phyloP scores from a whole-genome alignment of 2,329 filamentous ascomycete species.

The Drechmeria coniospora region DNA sequence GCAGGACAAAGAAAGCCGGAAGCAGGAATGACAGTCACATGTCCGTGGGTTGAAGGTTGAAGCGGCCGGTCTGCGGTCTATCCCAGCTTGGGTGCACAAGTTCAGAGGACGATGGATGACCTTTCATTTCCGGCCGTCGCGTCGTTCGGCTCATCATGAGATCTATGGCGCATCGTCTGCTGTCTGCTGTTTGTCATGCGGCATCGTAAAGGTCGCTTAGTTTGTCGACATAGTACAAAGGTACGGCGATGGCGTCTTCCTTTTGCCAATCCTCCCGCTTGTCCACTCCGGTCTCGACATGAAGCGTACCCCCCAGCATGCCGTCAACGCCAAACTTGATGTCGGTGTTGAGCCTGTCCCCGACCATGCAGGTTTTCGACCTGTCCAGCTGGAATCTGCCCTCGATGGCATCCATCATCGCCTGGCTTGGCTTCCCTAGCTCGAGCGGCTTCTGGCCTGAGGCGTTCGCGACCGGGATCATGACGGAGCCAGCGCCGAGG shows the following conservation, averaged over 20 bases:
- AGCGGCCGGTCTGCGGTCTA: no score
- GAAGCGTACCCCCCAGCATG: constrained; percentile 76
- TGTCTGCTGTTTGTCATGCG: constrained; percentile 7
- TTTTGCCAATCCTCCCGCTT: constrained; percentile 73
- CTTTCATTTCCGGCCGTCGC: no score
- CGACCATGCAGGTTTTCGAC: constrained; percentile 81
- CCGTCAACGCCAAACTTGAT: constrained; percentile 92
- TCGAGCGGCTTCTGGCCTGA: constrained; percentile 53
- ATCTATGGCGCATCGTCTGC: constrained; percentile 2
- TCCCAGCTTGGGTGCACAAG: no score
- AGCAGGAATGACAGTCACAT: constrained; percentile 17
- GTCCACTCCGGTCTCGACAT: constrained; percentile 78
- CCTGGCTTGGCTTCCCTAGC: constrained; percentile 88
- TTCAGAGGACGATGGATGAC: no score
- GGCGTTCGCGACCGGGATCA: constrained; percentile 64
- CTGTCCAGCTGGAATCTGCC: constrained; percentile 87
- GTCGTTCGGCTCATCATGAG: not conserved
- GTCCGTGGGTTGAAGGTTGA: no score
- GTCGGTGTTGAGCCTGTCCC: constrained; percentile 86
- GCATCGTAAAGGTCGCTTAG: constrained; percentile 53
- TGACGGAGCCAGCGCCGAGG: constrained; percentile 76
- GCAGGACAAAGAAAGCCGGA: constrained; percentile 21
- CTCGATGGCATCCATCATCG: constrained; percentile 98
- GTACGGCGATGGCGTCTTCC: constrained; percentile 51
- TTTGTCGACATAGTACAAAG: constrained; percentile 70